Conservation (phyloP, 495 filamentous ascomycete species). For the Trichoderma orchidacearum region DNA sequence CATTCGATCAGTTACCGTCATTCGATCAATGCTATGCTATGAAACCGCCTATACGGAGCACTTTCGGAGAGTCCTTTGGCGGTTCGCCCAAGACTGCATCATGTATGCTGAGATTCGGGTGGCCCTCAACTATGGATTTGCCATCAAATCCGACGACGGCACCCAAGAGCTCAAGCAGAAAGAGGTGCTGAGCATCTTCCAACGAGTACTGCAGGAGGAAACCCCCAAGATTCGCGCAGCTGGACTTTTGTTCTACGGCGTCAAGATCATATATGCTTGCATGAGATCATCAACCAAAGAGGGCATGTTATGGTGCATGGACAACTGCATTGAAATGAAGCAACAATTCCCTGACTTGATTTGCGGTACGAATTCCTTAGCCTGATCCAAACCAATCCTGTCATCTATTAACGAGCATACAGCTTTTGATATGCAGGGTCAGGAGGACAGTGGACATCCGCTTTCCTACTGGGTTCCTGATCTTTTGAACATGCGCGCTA, state of each 20-base stretch:
- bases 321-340: conserved; percentile 62
- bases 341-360: conserved; percentile 52
- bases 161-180: background rate
- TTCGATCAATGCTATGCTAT: conserved; percentile 2
- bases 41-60: conserved; percentile 2
- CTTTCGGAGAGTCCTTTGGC: conserved; percentile 1
- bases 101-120: conserved; percentile 2
- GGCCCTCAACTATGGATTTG: conserved; percentile 1
- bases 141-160: conserved; percentile 1
- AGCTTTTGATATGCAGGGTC: conserved; percentile 64
- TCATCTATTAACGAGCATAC: background rate
- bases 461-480: conserved; percentile 59
- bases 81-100: conserved; percentile 3
- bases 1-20: background rate
- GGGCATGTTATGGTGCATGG: conserved; percentile 48
- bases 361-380: conserved; percentile 33
- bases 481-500: conserved; percentile 62
- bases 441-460: conserved; percentile 52
- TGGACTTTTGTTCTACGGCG: conserved; percentile 10
- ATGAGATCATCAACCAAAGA: conserved; percentile 31
- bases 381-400: too few species aligned
- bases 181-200: background rate
- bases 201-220: background rate
- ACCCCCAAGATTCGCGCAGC: conserved; percentile 1
- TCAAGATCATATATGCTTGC: conserved; percentile 22